Base-by-base conservation (phyloP, 345 rosid genomes). In the Euphorbia peplus region DNA sequence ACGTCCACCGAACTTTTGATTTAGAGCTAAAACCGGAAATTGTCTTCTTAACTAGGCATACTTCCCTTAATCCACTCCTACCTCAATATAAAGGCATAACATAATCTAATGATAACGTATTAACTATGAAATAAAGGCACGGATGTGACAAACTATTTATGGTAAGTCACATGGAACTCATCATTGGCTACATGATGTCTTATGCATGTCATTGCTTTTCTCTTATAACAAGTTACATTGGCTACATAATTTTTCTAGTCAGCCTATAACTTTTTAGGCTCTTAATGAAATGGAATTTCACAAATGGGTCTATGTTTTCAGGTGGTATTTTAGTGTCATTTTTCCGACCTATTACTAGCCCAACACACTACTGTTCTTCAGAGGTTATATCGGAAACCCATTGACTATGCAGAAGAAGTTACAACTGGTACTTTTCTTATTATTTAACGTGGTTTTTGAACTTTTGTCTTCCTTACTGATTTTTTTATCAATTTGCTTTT, bases 291-390 rank as follows among this genome's bases (percentile, higher is more conserved):
- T 30, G 29, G 13, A 66, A 63, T 61, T 68, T 71, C 14, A 53
- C 28, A n/a, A n/a, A 41, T 22, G 19, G 18, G 37, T 25, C 61
- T 51, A 16, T 54, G 75, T 51, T 64, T 64, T 29, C 81, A 88
- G 96, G 93, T 91, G 69, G 83, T 87, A 46, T 95, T 91, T 83
- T 95, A 95, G 76, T 95, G 99, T 80, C 96, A 95, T 82, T 95
- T 95, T 75, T 92, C 95, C 0, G 97, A 95, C 79, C 64, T 95
- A 64, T 79, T 95, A 60, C 74, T 91, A 25, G 99, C 97, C 77
- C 87, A 95, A 67, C 96, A 83, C 73, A 80, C 96, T 26, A 88
- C 90, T n/a, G 4, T 78, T 64, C 84, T 90, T n/a, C 81, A 92
- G 83, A 86, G 87, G 68, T 71, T 88, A 65, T 90, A 95, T 71